Evolutionary conservation across 129 eudicot species (phyloP), one percentile per base, ranked within the genome.

Genomic region (Centella asiatica): DNA sequence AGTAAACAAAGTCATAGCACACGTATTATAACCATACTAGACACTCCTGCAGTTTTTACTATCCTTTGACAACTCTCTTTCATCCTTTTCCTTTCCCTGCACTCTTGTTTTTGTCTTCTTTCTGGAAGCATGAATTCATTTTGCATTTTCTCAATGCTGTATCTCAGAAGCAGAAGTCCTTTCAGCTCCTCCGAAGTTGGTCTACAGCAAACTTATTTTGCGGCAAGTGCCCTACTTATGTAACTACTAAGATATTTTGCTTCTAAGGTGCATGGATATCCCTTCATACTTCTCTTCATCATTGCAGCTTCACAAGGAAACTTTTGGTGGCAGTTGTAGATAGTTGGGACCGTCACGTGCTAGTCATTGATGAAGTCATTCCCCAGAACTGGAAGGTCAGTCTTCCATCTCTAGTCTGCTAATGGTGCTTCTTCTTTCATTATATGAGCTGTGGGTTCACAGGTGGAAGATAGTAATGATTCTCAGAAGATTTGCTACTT

Each of bases 171-270:
- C 86, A 45, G 93, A 83, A 65, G 95, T 90, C 48, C 97, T 90
- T 72, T 83, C 97, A 69, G 97, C 97, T 28, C 97, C 97, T 78
- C 97, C 92, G 57, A 86, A 86, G 81, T 72, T 90, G 87, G 97
- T 90, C 40, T 90, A 90, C 80, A 86, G 95, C 79, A 90, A 90
- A 75, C 76, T 85, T 69, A 83, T 90, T 65, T 70, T 86, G 77
- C 92, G 88, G 95, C 83, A 54, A 76, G 84, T 62, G 24, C 61
- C 46, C 23, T 7, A 27, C 62, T 34, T 14, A 1, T 24, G 63
- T 10, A 42, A 56, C 31, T 51, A 39, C 29, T 20, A 57, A 40
- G 7, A 29, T 55, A 50, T n/a, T 34, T 66, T 18, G 25, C 18
- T 9, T 28, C 56, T 20, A 61, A 13, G 50, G 18, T 56, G 5